Evolutionary conservation across 345 rosid species (phyloP).

Genomic region (Salix dunnii): DNA sequence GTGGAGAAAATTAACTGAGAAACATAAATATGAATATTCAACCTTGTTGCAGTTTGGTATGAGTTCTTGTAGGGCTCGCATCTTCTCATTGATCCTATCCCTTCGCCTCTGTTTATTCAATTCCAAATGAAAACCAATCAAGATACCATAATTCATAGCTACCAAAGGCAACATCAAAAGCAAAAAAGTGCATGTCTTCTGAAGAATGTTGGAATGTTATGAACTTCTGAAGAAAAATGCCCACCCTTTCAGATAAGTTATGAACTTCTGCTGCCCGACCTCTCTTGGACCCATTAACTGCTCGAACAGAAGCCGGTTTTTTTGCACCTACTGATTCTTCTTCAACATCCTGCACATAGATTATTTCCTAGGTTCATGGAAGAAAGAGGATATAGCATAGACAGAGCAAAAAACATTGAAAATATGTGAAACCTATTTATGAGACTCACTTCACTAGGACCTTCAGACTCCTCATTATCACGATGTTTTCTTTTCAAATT

Average conservation of each 20-base stretch:
- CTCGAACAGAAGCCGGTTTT: slow-evolving; percentile 41
- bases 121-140: slow-evolving; percentile 10
- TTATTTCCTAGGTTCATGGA: background rate
- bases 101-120: slow-evolving; percentile 65
- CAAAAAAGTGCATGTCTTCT: slow-evolving; percentile 1
- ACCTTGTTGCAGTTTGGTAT: slow-evolving; percentile 95
- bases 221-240: slow-evolving; percentile 6
- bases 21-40: background rate
- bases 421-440: background rate
- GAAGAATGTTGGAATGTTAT: slow-evolving; percentile 2
- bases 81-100: slow-evolving; percentile 90
- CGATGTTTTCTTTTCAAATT: slow-evolving; percentile 58
- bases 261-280: slow-evolving; percentile 95
- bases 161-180: background rate
- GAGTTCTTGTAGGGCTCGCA: slow-evolving; percentile 92
- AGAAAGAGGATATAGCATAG: background rate
- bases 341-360: slow-evolving; percentile 56
- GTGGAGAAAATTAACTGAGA: background rate
- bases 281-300: slow-evolving; percentile 58
- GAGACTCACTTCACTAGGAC: slow-evolving; percentile 67
- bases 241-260: slow-evolving; percentile 94
- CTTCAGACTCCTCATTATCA: slow-evolving; percentile 56
- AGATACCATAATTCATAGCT: slow-evolving; percentile 18
- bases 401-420: background rate
- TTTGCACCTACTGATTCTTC: slow-evolving; percentile 56